A percentile compares a stretch with the other conserved stretches of the same genome.
These are phyloP conservation scores for Ascochyta clinopodiicola DNA, from an alignment of 2,329 filamentous ascomycete genomes.

Conservation along the genomic window DNA sequence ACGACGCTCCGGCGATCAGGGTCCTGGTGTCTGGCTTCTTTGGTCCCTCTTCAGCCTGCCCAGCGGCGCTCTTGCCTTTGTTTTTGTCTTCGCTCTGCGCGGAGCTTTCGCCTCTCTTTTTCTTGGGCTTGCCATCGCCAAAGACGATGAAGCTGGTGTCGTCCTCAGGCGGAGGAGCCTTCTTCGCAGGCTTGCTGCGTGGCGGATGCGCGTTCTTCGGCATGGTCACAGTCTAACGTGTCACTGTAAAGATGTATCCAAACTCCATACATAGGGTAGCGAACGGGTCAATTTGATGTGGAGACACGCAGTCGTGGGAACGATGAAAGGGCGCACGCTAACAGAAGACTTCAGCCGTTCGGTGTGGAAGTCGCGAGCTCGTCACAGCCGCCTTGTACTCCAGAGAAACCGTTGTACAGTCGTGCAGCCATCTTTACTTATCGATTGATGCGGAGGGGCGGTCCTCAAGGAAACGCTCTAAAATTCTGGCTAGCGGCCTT, in stretches of 20 bases:
- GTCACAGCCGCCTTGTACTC: not conserved
- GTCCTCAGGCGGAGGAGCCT: constrained; percentile 52
- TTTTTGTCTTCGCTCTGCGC: constrained; percentile 33
- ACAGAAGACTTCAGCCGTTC: constrained; percentile 24
- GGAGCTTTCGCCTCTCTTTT: constrained; percentile 44
- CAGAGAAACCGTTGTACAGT: not conserved
- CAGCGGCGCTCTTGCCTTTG: constrained; percentile 41
- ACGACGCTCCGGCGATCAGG: constrained; percentile 90
- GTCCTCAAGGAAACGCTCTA: constrained; percentile 9
- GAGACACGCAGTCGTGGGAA: constrained; percentile 13
- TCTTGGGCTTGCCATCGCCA: constrained; percentile 53
- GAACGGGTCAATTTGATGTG: not conserved
- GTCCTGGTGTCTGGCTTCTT: constrained; percentile 71
- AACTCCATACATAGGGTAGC: constrained; percentile 13
- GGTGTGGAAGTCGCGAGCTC: not conserved
- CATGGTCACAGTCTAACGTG: constrained; percentile 41
- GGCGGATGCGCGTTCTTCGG: constrained; percentile 59
- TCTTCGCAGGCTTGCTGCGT: constrained; percentile 50
- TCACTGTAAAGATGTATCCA: constrained; percentile 1
- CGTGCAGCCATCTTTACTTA: constrained; percentile 15
- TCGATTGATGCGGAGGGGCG: constrained; percentile 7
- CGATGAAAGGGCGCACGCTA: constrained; percentile 24
- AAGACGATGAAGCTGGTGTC: constrained; percentile 59
- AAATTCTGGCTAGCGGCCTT: constrained; percentile 13
- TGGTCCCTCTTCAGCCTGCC: constrained; percentile 49